Conservation (phyloP, 31 red algal genomes). For the Odonthalia washingtoniensis region DNA sequence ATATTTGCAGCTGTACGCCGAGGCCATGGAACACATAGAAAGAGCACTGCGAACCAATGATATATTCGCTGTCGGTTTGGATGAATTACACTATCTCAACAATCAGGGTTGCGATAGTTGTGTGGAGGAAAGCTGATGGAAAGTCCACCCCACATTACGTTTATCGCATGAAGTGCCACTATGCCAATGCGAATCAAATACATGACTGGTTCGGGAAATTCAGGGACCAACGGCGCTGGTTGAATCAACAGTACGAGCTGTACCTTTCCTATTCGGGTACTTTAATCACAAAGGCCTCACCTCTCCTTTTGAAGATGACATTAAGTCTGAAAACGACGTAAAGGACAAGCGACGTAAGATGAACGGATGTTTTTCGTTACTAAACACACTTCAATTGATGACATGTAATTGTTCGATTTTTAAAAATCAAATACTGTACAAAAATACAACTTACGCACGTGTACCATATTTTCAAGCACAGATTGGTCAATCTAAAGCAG, state of each 20-base stretch:
- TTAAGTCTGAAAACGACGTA: no score
- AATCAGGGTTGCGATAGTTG: constrained; percentile 94
- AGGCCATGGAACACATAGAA: constrained; percentile 42
- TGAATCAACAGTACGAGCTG: constrained; percentile 75
- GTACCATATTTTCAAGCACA: no score
- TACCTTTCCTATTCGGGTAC: constrained; percentile 91
- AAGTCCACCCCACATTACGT: constrained; percentile 76
- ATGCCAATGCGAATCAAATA: constrained; percentile 94
- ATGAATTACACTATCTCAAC: constrained; percentile 99
- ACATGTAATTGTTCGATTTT: no score
- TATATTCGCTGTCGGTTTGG: constrained; percentile 90
- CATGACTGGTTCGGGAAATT: constrained; percentile 85
- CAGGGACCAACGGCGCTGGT: constrained; percentile 87
- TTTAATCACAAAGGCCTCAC: constrained; percentile 72
- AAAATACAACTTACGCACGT: no score
- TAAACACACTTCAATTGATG: no score
- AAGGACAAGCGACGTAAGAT: no score
- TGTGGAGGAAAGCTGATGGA: constrained; percentile 97
- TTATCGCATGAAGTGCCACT: constrained; percentile 95
- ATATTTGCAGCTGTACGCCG: constrained; percentile 90
- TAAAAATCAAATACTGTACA: no score
- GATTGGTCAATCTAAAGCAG: no score
- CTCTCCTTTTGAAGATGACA: constrained; percentile 73
- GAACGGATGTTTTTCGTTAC: no score
- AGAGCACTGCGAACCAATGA: constrained; percentile 56